These are phyloP conservation scores for Hymenoscyphus occultus DNA, from an alignment of 2,329 filamentous ascomycete species.

Conservation along the genomic window DNA sequence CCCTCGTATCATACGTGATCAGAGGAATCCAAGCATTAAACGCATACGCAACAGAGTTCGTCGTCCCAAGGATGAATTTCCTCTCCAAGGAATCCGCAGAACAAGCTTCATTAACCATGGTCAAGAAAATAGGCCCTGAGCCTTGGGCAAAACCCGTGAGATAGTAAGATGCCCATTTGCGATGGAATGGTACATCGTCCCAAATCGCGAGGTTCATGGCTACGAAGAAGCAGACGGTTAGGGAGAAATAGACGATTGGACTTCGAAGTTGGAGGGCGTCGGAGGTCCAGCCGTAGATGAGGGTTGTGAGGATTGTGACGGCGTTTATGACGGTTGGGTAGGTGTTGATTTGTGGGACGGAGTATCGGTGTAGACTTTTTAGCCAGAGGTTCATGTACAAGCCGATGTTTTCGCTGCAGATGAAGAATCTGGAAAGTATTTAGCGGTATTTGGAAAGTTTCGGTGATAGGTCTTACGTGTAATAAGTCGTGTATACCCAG, in stretches of 20 bases:
- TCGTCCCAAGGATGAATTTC: constrained; percentile 29
- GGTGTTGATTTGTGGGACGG: constrained; percentile 34
- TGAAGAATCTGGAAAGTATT: constrained; percentile 29
- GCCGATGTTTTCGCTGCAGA: constrained; percentile 30
- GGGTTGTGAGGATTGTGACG: constrained; percentile 30
- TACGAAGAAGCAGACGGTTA: constrained; percentile 30
- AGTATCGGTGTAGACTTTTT: constrained; percentile 27
- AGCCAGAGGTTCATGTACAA: constrained; percentile 32
- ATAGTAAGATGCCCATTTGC: constrained; percentile 32
- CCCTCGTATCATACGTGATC: constrained; percentile 29
- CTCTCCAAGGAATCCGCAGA: constrained; percentile 27
- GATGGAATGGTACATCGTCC: constrained; percentile 29
- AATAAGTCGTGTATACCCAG: constrained; percentile 35
- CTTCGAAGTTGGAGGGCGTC: constrained; percentile 30
- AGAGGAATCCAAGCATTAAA: constrained; percentile 34
- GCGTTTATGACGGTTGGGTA: constrained; percentile 34
- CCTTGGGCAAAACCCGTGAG: constrained; percentile 32
- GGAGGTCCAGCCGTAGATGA: constrained; percentile 34
- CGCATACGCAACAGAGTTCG: constrained; percentile 31
- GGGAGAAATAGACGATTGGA: constrained; percentile 32
- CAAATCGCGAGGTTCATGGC: constrained; percentile 31
- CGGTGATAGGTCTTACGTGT: constrained; percentile 22
- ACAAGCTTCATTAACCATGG: constrained; percentile 32
- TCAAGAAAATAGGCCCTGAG: constrained; percentile 31
- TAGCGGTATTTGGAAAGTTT: neutral